phyloP scores from a whole-genome alignment of 2,329 filamentous ascomycete genomes.

The Paecilomyces variotii region DNA sequence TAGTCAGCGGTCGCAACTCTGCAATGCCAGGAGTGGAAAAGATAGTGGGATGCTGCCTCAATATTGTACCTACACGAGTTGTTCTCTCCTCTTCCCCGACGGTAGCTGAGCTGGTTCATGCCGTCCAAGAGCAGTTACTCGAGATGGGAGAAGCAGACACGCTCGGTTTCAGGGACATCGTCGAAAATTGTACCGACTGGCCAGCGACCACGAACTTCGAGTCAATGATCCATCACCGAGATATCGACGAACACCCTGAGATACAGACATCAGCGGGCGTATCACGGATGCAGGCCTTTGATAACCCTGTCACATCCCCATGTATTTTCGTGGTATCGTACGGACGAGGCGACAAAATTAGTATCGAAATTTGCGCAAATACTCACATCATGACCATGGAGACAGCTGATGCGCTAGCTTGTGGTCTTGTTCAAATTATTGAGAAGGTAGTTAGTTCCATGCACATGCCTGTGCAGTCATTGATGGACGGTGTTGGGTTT shows the following conservation, averaged over 20 bases:
- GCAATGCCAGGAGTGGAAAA: conserved; percentile 24
- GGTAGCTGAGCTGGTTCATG: neutral
- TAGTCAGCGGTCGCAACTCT: conserved; percentile 43
- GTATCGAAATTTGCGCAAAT: neutral
- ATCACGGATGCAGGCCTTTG: neutral
- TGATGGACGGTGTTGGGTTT: neutral
- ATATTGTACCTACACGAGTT: neutral
- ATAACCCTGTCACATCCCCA: neutral
- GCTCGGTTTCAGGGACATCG: neutral
- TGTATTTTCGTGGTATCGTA: neutral
- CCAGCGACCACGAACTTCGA: neutral
- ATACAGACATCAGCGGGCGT: neutral
- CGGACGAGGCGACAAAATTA: neutral
- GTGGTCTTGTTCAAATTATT: neutral
- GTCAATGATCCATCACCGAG: neutral
- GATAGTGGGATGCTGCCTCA: conserved; percentile 13
- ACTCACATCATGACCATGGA: neutral
- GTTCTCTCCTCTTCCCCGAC: neutral
- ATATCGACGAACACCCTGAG: neutral
- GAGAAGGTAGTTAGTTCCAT: neutral
- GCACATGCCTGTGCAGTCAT: neutral
- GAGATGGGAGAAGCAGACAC: neutral
- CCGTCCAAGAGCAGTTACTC: neutral
- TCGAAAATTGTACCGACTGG: neutral
- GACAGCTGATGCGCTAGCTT: neutral